phyloP scores from a whole-genome alignment of 352 stramenopile genomes.

The Pythium aquatile region DNA sequence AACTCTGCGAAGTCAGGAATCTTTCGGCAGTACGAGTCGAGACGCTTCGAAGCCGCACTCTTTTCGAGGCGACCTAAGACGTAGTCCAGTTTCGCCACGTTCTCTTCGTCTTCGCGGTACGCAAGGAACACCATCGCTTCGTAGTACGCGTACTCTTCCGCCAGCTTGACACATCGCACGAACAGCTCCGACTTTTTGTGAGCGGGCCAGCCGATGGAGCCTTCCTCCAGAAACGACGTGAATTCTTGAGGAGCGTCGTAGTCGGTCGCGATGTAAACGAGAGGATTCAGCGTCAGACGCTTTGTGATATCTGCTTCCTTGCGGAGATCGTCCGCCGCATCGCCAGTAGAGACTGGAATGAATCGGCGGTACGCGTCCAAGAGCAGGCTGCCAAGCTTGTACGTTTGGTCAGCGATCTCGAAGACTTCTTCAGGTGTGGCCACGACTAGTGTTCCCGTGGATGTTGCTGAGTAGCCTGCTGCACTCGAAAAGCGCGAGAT shows the following conservation, averaged over 20 bases:
- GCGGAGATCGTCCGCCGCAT: conserved; percentile 54
- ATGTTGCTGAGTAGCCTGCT: conserved; percentile 42
- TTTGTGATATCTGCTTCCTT: conserved; percentile 66
- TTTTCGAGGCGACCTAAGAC: conserved; percentile 57
- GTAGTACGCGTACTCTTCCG: conserved; percentile 75
- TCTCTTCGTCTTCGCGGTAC: conserved; percentile 58
- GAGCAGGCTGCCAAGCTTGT: conserved; percentile 47
- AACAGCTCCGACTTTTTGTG: conserved; percentile 60
- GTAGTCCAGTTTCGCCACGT: conserved; percentile 67
- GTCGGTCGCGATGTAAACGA: conserved; percentile 69
- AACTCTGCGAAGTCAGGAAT: conserved; percentile 62
- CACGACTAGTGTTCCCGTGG: conserved; percentile 35
- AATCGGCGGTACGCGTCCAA: conserved; percentile 59
- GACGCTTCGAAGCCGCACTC: conserved; percentile 48
- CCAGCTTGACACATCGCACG: conserved; percentile 49
- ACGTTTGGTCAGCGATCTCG: conserved; percentile 61
- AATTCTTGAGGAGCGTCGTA: conserved; percentile 22
- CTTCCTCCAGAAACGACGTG: conserved; percentile 15
- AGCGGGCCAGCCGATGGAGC: conserved; percentile 32
- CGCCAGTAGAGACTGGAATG: conserved; percentile 34
- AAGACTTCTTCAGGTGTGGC: conserved; percentile 62
- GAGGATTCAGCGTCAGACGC: conserved; percentile 56
- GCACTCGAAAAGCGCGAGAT: conserved; percentile 54
- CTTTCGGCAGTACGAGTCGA: conserved; percentile 64
- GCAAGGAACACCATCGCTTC: conserved; percentile 81